Percentiles rank a stretch among this genome's conserved stretches.
These are phyloP conservation scores for Cercospora sp. DNA, from an alignment of 2,329 filamentous ascomycete species.

Conservation along the genomic window DNA sequence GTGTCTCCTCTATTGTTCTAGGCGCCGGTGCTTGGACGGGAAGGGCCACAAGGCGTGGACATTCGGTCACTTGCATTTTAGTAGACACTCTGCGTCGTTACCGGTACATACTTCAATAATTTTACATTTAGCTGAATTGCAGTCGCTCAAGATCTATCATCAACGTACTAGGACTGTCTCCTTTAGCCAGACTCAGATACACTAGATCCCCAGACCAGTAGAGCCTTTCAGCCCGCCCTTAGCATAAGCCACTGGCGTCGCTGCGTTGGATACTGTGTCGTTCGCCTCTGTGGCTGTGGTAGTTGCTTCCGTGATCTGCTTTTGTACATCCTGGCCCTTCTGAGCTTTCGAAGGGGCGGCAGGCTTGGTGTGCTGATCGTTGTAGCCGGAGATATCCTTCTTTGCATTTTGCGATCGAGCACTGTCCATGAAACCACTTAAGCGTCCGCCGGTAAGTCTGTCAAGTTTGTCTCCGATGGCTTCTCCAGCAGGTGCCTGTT, in stretches of 20 bases:
- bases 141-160: not conserved
- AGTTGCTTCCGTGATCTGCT: constrained; percentile 26
- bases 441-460: constrained; percentile 42
- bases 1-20: not conserved
- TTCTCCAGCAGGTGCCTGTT: constrained; percentile 32
- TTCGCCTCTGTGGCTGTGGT: constrained; percentile 28
- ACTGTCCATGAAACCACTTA: constrained; percentile 39
- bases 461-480: constrained; percentile 47
- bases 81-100: not conserved
- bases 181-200: not conserved
- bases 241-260: constrained; percentile 16
- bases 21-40: not conserved
- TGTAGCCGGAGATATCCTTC: constrained; percentile 26
- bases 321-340: constrained; percentile 17
- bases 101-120: not conserved
- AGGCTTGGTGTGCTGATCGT: constrained; percentile 24
- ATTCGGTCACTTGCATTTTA: not conserved
- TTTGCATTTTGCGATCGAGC: constrained; percentile 28
- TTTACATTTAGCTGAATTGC: not conserved
- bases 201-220: constrained; percentile 25
- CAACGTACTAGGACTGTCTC: not conserved
- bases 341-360: constrained; percentile 17
- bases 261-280: constrained; percentile 20
- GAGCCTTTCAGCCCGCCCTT: constrained; percentile 34
- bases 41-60: not conserved